Conservation (phyloP, 768 basidiomycete species). For the Mycena rebaudengoi region DNA sequence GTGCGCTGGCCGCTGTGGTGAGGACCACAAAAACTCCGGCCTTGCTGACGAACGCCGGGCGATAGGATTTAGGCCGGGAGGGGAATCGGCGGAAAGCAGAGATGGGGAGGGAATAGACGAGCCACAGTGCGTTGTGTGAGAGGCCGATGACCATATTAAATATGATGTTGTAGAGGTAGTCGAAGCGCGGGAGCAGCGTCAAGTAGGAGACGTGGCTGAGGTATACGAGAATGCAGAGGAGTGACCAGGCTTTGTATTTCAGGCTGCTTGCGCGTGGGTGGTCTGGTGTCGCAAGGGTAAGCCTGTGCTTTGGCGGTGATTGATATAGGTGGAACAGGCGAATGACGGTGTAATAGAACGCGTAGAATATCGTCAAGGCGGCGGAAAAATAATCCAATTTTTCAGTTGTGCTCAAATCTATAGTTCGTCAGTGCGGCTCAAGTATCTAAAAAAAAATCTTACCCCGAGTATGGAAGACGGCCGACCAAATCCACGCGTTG, state of each 20-base stretch:
- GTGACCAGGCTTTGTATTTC: constrained; percentile 51
- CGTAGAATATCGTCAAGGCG: constrained; percentile 81
- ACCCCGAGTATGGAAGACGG: constrained; percentile 95
- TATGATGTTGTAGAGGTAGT: constrained; percentile 92
- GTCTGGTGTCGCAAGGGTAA: constrained; percentile 31
- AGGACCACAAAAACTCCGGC: constrained; percentile 69
- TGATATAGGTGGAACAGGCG: constrained; percentile 83
- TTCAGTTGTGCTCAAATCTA: constrained; percentile 86
- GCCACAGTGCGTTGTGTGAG: constrained; percentile 84
- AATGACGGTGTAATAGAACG: constrained; percentile 79
- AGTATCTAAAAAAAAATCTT: constrained; percentile 32
- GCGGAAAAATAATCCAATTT: constrained; percentile 96
- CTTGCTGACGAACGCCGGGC: constrained; percentile 62
- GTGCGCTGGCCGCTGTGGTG: constrained; percentile 75
- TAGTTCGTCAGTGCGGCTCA: constrained; percentile 2
- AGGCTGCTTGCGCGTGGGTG: constrained; percentile 26
- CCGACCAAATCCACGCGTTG: constrained; percentile 94
- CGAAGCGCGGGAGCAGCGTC: constrained; percentile 77
- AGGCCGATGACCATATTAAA: constrained; percentile 85
- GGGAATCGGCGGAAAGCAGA: constrained; percentile 65
- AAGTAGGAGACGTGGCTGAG: constrained; percentile 83
- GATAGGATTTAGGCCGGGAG: constrained; percentile 60
- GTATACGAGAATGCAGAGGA: constrained; percentile 63
- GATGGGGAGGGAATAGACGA: constrained; percentile 69
- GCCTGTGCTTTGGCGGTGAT: constrained; percentile 36